Base-by-base conservation (phyloP, 345 rosid genomes). In the Balakata baccata region DNA sequence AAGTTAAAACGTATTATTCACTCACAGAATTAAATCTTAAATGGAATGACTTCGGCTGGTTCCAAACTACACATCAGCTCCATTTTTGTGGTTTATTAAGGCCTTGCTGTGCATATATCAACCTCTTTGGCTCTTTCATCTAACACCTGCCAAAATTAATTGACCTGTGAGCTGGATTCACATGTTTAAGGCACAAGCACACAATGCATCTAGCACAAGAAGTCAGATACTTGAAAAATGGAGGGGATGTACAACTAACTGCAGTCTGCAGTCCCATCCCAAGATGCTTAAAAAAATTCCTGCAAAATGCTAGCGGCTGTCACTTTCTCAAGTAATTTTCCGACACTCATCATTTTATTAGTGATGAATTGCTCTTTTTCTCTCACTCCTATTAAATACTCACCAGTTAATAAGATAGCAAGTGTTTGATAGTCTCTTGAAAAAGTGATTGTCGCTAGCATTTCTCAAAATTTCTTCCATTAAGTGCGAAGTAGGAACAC, bases 151-250 rank as follows among this genome's bases (percentile, higher is more conserved):
- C 67, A 60, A 61, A 11, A 71, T 58, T 45, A 39, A 34, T 71
- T 29, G 66, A 60, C 17, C 43, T 59, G 5, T 60, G 74, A 71
- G 66, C 34, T 68, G 60, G 71, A 53, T 52, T 71, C 29, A 46
- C 34, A 29, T 29, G 34, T 29, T 29, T 29, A 29, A 29, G 34
- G 34, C 34, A 29, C 2, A 29, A 29, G 34, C 29, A 46, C 56
- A 71, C 20, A 34, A 47, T 47, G 54, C 34, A 58, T 17, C 66
- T 16, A 60, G 46, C 56, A 45, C 45, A 25, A 71, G 17, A 59
- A 46, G 64, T 46, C 54, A 45, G 8, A 70, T 22, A 51, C 37
- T 68, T 29, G 29, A 52, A 51, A 52, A 6, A 29, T 49, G 38
- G 14, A 66, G 3, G 23, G 47, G 16, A 41, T 64, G 49, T 64